phyloP scores from a whole-genome alignment of 164 flowering plant species.

The Berberis vulgaris region DNA sequence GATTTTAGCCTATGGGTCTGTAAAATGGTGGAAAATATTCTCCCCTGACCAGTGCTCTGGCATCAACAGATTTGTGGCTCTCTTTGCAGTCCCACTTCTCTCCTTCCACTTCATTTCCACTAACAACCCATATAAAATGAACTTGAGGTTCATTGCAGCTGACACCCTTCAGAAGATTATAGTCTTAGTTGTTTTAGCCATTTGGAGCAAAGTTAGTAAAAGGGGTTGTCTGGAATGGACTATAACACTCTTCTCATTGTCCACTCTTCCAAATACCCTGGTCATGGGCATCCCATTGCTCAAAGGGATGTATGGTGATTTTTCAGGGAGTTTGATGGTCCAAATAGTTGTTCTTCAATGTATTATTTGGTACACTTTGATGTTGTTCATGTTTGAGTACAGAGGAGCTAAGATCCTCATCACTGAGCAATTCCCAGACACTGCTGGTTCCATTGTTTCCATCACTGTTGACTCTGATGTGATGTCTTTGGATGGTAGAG shows the following conservation, averaged over 20 bases:
- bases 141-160: slow-evolving; percentile 74
- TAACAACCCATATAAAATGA: slow-evolving; percentile 81
- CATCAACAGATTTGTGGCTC: slow-evolving; percentile 88
- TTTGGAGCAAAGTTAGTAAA: slow-evolving; percentile 49
- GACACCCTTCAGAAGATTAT: slow-evolving; percentile 82
- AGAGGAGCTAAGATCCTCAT: slow-evolving; percentile 71
- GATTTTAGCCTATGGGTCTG: slow-evolving; percentile 92
- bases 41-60: slow-evolving; percentile 92
- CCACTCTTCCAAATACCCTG: slow-evolving; percentile 85
- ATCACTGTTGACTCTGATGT: slow-evolving; percentile 84
- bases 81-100: slow-evolving; percentile 88
- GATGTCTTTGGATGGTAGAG: slow-evolving; percentile 70
- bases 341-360: slow-evolving; percentile 90
- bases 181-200: slow-evolving; percentile 34
- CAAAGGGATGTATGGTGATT: slow-evolving; percentile 83
- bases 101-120: slow-evolving; percentile 85
- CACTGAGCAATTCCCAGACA: slow-evolving; percentile 81
- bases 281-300: slow-evolving; percentile 93
- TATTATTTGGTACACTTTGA: slow-evolving; percentile 89
- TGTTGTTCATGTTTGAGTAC: slow-evolving; percentile 83
- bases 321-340: slow-evolving; percentile 73
- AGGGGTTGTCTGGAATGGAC: slow-evolving; percentile 74
- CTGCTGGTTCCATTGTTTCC: slow-evolving; percentile 78
- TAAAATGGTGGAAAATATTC: slow-evolving; percentile 95
- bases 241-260: slow-evolving; percentile 74